Evolutionary conservation across 108 stramenopile genomes (phyloP).

Genomic region (Fragilariopsis cylindrus): DNA sequence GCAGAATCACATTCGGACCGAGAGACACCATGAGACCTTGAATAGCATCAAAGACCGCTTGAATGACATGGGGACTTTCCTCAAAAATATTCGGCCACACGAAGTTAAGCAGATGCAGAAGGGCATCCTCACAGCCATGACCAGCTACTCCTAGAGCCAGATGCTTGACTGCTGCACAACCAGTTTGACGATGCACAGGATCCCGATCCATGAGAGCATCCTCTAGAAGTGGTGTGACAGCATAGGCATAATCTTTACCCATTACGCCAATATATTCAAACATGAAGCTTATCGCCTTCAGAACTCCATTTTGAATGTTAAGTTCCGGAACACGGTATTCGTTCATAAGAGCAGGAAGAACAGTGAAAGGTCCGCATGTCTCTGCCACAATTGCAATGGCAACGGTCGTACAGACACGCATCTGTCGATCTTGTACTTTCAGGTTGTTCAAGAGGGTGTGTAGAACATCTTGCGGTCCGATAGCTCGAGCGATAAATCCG

Average conservation of each 20-base stretch:
- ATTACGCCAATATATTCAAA: slow-evolving; percentile 99
- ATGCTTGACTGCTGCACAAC: slow-evolving; percentile 97
- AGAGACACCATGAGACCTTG: slow-evolving; percentile 96
- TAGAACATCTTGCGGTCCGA: slow-evolving; percentile 98
- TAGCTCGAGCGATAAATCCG: slow-evolving; percentile 99
- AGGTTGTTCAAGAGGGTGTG: slow-evolving; percentile 98
- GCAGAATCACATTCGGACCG: slow-evolving; percentile 88
- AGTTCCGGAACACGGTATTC: slow-evolving; percentile 98
- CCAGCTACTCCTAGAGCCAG: slow-evolving; percentile 95
- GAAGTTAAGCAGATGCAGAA: slow-evolving; percentile 95
- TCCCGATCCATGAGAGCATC: slow-evolving; percentile 99
- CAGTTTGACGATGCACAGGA: slow-evolving; percentile 98
- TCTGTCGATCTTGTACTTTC: slow-evolving; percentile 97
- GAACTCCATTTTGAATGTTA: slow-evolving; percentile 99
- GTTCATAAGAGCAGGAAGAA: slow-evolving; percentile 98
- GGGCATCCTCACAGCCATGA: slow-evolving; percentile 97
- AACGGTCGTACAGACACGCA: slow-evolving; percentile 99
- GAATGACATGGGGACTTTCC: slow-evolving; percentile 95
- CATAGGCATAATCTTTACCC: slow-evolving; percentile 99
- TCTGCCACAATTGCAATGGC: slow-evolving; percentile 99
- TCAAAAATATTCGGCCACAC: slow-evolving; percentile 99
- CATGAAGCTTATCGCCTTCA: slow-evolving; percentile 99
- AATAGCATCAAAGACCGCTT: slow-evolving; percentile 97
- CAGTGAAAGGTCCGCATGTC: slow-evolving; percentile 98
- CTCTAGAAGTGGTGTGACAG: slow-evolving; percentile 94